A percentile compares a stretch with the other conserved stretches of the same genome.
Conservation (phyloP, 345 rosid species). For the Rhizophora mangle region DNA sequence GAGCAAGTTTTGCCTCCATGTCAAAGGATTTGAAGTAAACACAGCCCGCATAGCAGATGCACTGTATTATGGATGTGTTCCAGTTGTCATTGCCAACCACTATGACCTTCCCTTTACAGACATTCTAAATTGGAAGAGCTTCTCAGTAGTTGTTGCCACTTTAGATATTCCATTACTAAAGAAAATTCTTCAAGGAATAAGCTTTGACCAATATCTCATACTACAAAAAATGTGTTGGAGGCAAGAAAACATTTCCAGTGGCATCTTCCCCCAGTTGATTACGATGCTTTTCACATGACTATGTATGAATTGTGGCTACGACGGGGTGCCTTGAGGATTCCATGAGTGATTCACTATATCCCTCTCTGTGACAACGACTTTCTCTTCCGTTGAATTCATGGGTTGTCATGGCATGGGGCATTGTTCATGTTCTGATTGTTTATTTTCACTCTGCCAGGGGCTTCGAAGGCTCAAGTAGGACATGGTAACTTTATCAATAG, state of each 20-base stretch:
- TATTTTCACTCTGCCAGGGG: neutral
- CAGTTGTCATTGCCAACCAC: conserved; percentile 54
- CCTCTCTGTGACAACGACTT: neutral
- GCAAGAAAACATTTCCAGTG: conserved; percentile 55
- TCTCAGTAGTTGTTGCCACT: conserved; percentile 44
- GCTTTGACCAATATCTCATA: conserved; percentile 20
- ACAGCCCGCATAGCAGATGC: conserved; percentile 59
- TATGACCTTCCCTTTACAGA: conserved; percentile 56
- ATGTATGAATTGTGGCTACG: conserved; percentile 61
- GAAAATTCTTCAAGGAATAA: conserved; percentile 36
- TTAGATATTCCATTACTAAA: conserved; percentile 50
- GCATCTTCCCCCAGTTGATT: conserved; percentile 40
- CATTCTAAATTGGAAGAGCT: conserved; percentile 50
- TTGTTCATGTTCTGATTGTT: neutral
- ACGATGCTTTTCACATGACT: conserved; percentile 50
- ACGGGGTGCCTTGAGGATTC: conserved; percentile 32
- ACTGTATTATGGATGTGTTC: conserved; percentile 48
- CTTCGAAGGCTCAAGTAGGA: conserved; percentile 1
- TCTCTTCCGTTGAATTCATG: neutral
- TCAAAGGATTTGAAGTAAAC: conserved; percentile 66
- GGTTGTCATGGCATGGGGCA: neutral
- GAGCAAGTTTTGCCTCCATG: conserved; percentile 64
- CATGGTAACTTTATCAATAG: neutral
- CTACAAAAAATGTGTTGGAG: conserved; percentile 41
- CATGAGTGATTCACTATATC: neutral